A percentile compares a stretch with the other conserved stretches of the same genome.
Evolutionary conservation across 345 rosid species (phyloP).

Genomic region (Populus euphratica): DNA sequence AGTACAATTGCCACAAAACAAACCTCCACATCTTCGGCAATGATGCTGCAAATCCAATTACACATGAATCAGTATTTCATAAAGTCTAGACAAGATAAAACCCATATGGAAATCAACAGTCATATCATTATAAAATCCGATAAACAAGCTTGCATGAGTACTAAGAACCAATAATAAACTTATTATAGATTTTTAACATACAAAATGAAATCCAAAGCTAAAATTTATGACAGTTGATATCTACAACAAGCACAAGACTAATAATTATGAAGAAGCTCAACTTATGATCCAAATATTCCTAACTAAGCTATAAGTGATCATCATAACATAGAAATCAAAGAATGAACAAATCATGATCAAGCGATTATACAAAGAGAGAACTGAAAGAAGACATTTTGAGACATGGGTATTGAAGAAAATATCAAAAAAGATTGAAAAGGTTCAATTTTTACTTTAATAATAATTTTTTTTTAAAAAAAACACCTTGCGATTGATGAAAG

Average conservation of each 20-base stretch:
- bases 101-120: background rate
- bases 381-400: background rate
- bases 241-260: background rate
- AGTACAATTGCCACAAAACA: constrained; percentile 75
- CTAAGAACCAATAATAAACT: background rate
- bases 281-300: background rate
- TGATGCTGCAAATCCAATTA: constrained; percentile 61
- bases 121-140: background rate
- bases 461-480: background rate
- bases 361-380: background rate
- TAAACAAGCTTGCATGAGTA: background rate
- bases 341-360: background rate
- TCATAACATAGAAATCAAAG: background rate
- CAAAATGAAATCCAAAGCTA: background rate
- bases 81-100: background rate
- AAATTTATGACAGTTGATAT: background rate
- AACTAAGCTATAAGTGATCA: background rate
- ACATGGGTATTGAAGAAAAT: constrained; percentile 11
- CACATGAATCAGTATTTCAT: background rate
- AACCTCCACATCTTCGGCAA: constrained; percentile 92
- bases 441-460: background rate
- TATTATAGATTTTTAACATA: background rate
- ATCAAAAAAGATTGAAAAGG: background rate
- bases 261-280: background rate
- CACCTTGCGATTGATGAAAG: constrained; percentile 99